Conservation (phyloP, 495 filamentous ascomycete species). For the Ramalina intermedia region DNA sequence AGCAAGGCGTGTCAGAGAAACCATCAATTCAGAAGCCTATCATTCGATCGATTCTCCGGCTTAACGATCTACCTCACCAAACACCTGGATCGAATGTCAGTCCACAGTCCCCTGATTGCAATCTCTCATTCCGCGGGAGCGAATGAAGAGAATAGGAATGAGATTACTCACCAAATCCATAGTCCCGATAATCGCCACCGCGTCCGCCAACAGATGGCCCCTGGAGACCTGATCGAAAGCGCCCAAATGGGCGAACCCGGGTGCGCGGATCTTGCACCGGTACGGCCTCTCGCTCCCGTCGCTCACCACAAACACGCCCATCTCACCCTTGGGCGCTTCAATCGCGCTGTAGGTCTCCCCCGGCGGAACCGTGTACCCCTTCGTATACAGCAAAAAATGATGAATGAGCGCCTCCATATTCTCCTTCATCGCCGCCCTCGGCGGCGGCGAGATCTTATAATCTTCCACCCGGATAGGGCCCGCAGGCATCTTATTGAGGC, state of each 20-base stretch:
- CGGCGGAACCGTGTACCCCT: constrained; percentile 94
- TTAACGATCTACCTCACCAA: constrained; percentile 57
- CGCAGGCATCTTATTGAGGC: constrained; percentile 95
- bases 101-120: background rate
- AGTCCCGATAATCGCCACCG: constrained; percentile 87
- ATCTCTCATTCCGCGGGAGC: background rate
- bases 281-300: constrained; percentile 95
- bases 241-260: constrained; percentile 88
- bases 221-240: constrained; percentile 86
- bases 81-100: constrained; percentile 18
- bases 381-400: constrained; percentile 97
- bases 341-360: constrained; percentile 97
- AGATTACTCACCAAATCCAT: constrained; percentile 56
- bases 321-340: constrained; percentile 98
- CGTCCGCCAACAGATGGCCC: constrained; percentile 91
- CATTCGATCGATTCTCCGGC: too few relatives aligned
- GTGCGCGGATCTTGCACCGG: constrained; percentile 92
- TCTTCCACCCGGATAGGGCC: constrained; percentile 92
- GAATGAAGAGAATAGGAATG: background rate
- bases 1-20: too few relatives aligned
- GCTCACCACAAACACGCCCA: constrained; percentile 95
- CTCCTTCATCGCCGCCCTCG: constrained; percentile 98
- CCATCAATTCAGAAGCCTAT: too few relatives aligned
- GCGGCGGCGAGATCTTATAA: constrained; percentile 96
- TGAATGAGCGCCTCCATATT: constrained; percentile 99